Evolutionary conservation across 495 filamentous ascomycete species (phyloP), one percentile per base, ranked within the genome.

Genomic region (Aspergillus asperescens): DNA sequence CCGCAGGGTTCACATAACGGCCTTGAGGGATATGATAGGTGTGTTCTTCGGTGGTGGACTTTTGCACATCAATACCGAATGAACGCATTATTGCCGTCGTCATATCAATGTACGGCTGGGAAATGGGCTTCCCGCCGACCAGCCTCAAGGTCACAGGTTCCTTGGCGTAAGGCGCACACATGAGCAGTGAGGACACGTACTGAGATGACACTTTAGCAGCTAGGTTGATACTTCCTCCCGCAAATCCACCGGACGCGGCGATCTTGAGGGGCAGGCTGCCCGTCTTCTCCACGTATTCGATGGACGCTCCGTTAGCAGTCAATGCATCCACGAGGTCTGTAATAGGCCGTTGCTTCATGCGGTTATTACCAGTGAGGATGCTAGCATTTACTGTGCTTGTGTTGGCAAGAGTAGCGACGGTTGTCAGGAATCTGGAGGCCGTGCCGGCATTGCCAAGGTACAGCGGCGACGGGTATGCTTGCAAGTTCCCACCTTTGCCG

Each of bases 381-480:
- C 89, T 93, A 3, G 79, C 83, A 22, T 79, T 73, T 12, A 82
- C 77, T 2, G 64, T 74, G 34, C 78, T 77, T 1, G 85, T 78
- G 15, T 81, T 77, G 49, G 90, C 92, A 22, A 99, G 81, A 28
- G 90, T 85, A 7, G 90, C 89, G 29, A 96, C 90, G 1, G 88
- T 91, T 6, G 93, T 96, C 42, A 99, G 76, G 76, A 99, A 99
- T 61, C 93, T 79, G 29, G 94, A 93, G 2, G 93, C 94, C 2
- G 93, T 99, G 41, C 93, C 93, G 15, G 93, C 93, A 66, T 99
- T 99, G 45, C 94, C 93, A 29, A 99, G 80, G 64, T 99, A 97
- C 27, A 99, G 72, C 49, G 89, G 80, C 18, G 85, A 75, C 18
- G 79, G 68, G 61, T 83, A 88, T 8, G 93, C 89, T 58, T 82